Evolutionary conservation across 345 rosid species (phyloP), one percentile per base, ranked within the genome.

Genomic region (Angophora floribunda): DNA sequence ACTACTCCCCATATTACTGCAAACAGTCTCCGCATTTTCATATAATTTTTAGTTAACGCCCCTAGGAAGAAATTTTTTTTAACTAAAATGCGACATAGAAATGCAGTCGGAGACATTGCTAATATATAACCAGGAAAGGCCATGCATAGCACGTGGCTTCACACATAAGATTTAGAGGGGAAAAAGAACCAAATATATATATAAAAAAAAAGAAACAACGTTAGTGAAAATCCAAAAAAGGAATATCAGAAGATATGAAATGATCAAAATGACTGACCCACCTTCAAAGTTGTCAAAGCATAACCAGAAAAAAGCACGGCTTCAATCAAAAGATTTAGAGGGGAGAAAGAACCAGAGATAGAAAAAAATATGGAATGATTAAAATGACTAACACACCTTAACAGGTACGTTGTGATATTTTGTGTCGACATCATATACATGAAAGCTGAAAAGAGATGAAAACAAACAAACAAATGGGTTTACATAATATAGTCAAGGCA

Each of bases 341-440:
- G 15, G 30, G 57, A 75, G 78, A 36, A 87, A 70, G 63, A 87
- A 87, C 98, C 95, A 92, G 85, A 90, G 70, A 89, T 50, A 11
- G 24, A 51, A 79, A 65, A 80, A 75, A 41, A 87, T 32, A 49
- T 36, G 28, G 41, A 30, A 19, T 16, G 61, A 85, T 86, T 22
- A 59, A 86, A 87, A 32, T 52, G 79, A 75, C 30, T 85, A n/a
- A 80, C 86, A 67, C 89, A 97, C 99, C 98, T 96, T 94, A 86
- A 93, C 94, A 7, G 96, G 97, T 86, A 90, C 61, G 49, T 95
- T 95, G 90, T 97, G 96, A 91, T 90, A 95, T 41, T 86, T 90
- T 50, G 99, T 93, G 90, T 97, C 99, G 78, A 97, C 92, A 87
- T 97, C 98, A 86, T 95, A 97, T 85, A 96, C 65, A 4, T 86